Base-by-base conservation (phyloP, 129 eudicot species). In the Glebionis coronaria region DNA sequence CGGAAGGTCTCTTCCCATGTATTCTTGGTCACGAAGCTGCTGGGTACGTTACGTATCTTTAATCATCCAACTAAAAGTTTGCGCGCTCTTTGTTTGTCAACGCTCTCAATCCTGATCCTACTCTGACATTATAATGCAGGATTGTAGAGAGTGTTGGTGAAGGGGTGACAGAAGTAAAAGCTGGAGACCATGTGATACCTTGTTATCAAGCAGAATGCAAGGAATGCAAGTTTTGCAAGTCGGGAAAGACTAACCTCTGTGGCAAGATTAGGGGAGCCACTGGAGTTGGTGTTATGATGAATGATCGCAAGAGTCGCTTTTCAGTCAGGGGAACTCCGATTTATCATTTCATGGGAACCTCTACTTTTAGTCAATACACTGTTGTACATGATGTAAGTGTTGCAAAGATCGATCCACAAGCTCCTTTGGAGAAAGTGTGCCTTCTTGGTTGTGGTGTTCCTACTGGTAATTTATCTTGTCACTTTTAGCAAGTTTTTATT, bases 21-120 rank as follows among this genome's bases (percentile, higher is more conserved):
- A 85, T 94, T 79, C 97, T 94, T 71, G 99, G 99, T 73, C 99
- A 94, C 52, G 99, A 94, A 76, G 99, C 99, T 79, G 97, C 99
- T 4, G 99, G 99, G 66, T 61, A 38, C 8, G 4, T 16, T 61
- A 38, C 8, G 4, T 16, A 61, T 63, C 59, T 11, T 5, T 14
- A 1, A n/a, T 67, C 13, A 9, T 31, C 51, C 6, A 42, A 21
- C 61, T 51, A 42, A 6, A 44, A 51, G 7, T 25, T 67, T 76
- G 21, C 58, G 38, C 45, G 12, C 13, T 61, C 18, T 9, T 51
- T 27, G 9, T 11, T 21, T 13, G 14, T 13, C 9, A 58, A 58
- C 1, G 63, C 13, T 7, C 42, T 2, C 44, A 5, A 23, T 1
- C 54, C 9, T 51, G 45, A 44, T 25, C 21, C 31, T 46, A 12